These are phyloP conservation scores for Jamesozyma hellenica DNA, from an alignment of 805 yeast species.

Conservation along the genomic window DNA sequence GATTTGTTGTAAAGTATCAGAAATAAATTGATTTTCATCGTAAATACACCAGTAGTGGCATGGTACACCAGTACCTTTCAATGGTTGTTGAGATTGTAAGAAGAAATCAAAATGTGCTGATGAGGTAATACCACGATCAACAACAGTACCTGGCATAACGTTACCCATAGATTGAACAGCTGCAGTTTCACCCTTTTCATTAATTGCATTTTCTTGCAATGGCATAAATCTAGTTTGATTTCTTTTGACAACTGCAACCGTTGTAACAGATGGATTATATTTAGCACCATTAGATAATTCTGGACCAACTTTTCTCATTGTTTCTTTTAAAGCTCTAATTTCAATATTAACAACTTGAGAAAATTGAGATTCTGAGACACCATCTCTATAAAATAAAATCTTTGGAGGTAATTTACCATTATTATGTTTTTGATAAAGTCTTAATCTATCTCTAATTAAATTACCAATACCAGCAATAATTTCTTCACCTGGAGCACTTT, in stretches of 20 bases:
- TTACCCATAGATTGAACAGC: slow-evolving; percentile 20
- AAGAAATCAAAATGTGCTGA: slow-evolving; percentile 20
- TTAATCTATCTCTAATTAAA: slow-evolving; percentile 11
- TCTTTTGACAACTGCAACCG: slow-evolving; percentile 16
- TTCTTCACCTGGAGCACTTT: slow-evolving; percentile 16
- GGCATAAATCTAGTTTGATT: slow-evolving; percentile 19
- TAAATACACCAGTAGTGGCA: slow-evolving; percentile 20
- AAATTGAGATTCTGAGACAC: slow-evolving; percentile 19
- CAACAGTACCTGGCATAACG: slow-evolving; percentile 20
- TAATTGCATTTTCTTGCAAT: slow-evolving; percentile 13
- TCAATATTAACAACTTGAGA: slow-evolving; percentile 15
- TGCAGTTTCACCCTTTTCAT: slow-evolving; percentile 12
- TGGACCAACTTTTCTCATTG: slow-evolving; percentile 9
- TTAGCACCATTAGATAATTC: slow-evolving; percentile 4
- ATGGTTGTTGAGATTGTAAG: slow-evolving; percentile 16
- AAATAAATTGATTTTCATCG: slow-evolving; percentile 12
- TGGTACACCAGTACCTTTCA: slow-evolving; percentile 21
- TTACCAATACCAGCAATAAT: slow-evolving; percentile 13
- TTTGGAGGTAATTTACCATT: slow-evolving; percentile 17
- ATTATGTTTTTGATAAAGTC: slow-evolving; percentile 11
- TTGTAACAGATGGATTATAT: slow-evolving; percentile 15
- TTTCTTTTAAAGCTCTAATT: slow-evolving; percentile 13
- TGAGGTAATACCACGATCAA: slow-evolving; percentile 19
- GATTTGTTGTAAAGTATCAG: slow-evolving; percentile 16
- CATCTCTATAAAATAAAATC: slow-evolving; percentile 18